A percentile compares a stretch with the other conserved stretches of the same genome.
Evolutionary conservation across 2,329 filamentous ascomycete genomes (phyloP).

Genomic region (Aureobasidium pullulans): DNA sequence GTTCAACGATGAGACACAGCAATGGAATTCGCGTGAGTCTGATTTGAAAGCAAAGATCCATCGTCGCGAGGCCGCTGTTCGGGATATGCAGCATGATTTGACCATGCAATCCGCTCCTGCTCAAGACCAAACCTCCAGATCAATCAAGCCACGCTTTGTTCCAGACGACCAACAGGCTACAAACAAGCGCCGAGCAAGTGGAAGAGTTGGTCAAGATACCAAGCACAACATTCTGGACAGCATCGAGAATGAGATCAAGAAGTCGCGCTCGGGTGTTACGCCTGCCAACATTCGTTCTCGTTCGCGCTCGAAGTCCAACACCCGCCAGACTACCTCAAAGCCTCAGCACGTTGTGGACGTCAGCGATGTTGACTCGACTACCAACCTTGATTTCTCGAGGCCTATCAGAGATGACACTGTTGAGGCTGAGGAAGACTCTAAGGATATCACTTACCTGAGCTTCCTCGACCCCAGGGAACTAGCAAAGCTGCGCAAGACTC

Average conservation of each 20-base stretch:
- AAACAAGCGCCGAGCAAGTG: neutral
- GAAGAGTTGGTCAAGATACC: slow-evolving; percentile 14
- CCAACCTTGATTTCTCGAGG: slow-evolving; percentile 17
- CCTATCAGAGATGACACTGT: slow-evolving; percentile 17
- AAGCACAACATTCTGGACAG: slow-evolving; percentile 18
- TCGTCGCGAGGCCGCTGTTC: slow-evolving; percentile 5
- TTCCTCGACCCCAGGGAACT: slow-evolving; percentile 47
- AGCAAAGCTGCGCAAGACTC: slow-evolving; percentile 44
- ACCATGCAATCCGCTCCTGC: neutral
- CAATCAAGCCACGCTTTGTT: neutral
- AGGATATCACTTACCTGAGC: slow-evolving; percentile 48
- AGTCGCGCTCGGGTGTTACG: slow-evolving; percentile 17
- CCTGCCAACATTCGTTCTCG: neutral
- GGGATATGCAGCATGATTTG: neutral
- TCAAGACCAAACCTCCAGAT: neutral
- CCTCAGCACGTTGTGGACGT: slow-evolving; percentile 10
- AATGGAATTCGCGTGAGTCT: slow-evolving; percentile 15
- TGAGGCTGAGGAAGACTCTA: slow-evolving; percentile 19
- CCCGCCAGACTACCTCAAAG: neutral
- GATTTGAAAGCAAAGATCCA: slow-evolving; percentile 12
- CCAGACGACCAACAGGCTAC: neutral
- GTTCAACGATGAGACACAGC: slow-evolving; percentile 44
- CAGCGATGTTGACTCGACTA: slow-evolving; percentile 21
- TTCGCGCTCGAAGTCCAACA: slow-evolving; percentile 20
- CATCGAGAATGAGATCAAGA: slow-evolving; percentile 26